These are phyloP conservation scores for Acanthamoeba sp. DNA, from an alignment of 208 protist genomes.

Conservation along the genomic window DNA sequence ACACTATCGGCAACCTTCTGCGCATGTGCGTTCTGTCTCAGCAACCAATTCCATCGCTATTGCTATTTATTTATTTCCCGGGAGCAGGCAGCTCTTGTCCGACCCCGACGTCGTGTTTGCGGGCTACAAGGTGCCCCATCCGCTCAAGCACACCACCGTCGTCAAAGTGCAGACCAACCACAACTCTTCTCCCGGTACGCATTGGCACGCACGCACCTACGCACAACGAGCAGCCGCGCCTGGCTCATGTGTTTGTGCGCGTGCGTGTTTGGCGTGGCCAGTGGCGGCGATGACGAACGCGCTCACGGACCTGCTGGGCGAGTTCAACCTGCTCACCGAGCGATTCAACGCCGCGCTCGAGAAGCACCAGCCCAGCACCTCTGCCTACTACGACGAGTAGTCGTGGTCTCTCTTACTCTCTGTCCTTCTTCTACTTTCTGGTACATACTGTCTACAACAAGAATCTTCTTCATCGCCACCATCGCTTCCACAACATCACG, in stretches of 20 bases:
- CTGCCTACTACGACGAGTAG: neutral
- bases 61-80: neutral
- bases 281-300: constrained; percentile 19
- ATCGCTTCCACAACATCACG: no score
- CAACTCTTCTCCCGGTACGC: constrained; percentile 54
- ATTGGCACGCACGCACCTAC: neutral
- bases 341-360: constrained; percentile 2
- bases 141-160: constrained; percentile 84
- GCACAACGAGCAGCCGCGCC: no score
- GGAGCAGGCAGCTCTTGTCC: constrained; percentile 82
- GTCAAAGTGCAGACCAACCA: constrained; percentile 86
- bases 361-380: neutral
- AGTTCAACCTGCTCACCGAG: constrained; percentile 28
- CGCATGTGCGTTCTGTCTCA: constrained; percentile 83
- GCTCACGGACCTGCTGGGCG: constrained; percentile 29
- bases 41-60: neutral
- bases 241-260: no score
- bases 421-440: neutral
- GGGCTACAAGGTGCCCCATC: constrained; percentile 89
- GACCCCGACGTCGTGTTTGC: constrained; percentile 85
- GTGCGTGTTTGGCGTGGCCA: neutral
- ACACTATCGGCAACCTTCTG: constrained; percentile 89
- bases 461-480: no score
- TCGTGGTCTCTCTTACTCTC: neutral
- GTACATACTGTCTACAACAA: no score